Percentiles rank a stretch among this genome's conserved stretches.
These are phyloP conservation scores for Nothophaeocryptopus gaeumannii DNA, from an alignment of 2,329 filamentous ascomycete genomes.

Conservation along the genomic window DNA sequence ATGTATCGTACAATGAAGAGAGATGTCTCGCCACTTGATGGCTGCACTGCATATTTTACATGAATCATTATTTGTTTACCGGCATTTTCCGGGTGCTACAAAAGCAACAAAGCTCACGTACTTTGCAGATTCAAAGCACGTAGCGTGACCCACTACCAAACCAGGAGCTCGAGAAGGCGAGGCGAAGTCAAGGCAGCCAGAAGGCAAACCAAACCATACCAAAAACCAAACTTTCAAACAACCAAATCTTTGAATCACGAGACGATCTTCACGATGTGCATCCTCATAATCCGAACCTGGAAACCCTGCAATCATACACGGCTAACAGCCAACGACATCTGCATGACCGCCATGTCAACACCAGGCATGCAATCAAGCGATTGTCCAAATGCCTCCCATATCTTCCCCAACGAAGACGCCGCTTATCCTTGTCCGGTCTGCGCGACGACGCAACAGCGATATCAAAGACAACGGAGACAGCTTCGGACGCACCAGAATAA, in stretches of 20 bases:
- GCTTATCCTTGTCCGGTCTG: no score
- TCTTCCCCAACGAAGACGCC: no score
- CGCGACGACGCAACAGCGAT: no score
- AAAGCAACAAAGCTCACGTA: background rate
- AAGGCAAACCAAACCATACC: background rate
- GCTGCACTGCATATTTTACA: no score
- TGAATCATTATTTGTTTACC: no score
- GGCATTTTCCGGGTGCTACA: background rate
- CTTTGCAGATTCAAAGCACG: background rate
- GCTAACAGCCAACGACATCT: conserved; percentile 15
- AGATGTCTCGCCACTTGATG: no score
- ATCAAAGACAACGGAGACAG: no score
- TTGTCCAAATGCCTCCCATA: no score
- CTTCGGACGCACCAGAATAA: no score
- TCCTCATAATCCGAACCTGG: conserved; percentile 18
- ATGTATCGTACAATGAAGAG: no score
- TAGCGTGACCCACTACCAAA: background rate
- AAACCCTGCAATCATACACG: conserved; percentile 15
- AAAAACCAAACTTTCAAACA: background rate
- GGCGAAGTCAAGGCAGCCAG: background rate
- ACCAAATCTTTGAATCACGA: background rate
- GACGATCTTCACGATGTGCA: conserved; percentile 16
- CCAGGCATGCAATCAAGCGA: conserved; percentile 5
- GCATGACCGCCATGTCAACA: conserved; percentile 12
- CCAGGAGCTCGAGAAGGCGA: background rate